Evolutionary conservation across 2,329 filamentous ascomycete genomes (phyloP).

Genomic region (Dactylellina drechsleri): DNA sequence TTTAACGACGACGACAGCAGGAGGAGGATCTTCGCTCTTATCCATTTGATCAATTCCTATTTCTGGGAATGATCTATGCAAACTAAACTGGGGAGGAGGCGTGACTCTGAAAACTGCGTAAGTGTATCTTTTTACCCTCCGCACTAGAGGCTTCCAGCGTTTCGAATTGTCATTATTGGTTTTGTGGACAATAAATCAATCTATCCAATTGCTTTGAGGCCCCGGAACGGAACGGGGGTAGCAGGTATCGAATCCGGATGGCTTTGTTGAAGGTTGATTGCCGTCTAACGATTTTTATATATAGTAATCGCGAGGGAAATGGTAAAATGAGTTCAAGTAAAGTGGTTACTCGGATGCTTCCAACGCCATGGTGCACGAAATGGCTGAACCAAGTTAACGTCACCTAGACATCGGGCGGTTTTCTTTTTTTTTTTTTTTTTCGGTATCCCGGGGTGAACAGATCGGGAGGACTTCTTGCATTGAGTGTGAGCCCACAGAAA

Average conservation of each 20-base stretch:
- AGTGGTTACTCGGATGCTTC: background rate
- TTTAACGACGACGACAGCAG: conserved; percentile 1
- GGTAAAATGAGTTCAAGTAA: too few species aligned
- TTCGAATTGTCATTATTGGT: conserved; percentile 52
- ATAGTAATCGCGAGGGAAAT: too few species aligned
- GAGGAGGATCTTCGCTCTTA: conserved; percentile 42
- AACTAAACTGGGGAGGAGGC: conserved; percentile 31
- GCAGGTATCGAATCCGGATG: too few species aligned
- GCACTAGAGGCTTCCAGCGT: conserved; percentile 45
- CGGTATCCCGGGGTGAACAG: background rate
- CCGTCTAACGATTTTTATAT: too few species aligned
- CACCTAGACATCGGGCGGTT: conserved; percentile 4
- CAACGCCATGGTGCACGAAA: background rate
- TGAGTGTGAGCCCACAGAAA: background rate
- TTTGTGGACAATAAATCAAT: conserved; percentile 9
- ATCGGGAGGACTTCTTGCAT: conserved; percentile 1
- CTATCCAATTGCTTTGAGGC: background rate
- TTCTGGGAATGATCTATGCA: conserved; percentile 48
- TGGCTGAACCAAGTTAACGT: too few species aligned
- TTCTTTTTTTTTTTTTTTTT: background rate
- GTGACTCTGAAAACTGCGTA: conserved; percentile 35
- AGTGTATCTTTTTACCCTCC: too few species aligned
- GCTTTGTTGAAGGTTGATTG: too few species aligned
- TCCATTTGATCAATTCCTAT: conserved; percentile 52
- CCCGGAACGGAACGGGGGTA: too few species aligned